A percentile compares a stretch with the other conserved stretches of the same genome.
Conservation (phyloP, 192 early-diverging fungal species). For the Spizellomyces punctatus region DNA sequence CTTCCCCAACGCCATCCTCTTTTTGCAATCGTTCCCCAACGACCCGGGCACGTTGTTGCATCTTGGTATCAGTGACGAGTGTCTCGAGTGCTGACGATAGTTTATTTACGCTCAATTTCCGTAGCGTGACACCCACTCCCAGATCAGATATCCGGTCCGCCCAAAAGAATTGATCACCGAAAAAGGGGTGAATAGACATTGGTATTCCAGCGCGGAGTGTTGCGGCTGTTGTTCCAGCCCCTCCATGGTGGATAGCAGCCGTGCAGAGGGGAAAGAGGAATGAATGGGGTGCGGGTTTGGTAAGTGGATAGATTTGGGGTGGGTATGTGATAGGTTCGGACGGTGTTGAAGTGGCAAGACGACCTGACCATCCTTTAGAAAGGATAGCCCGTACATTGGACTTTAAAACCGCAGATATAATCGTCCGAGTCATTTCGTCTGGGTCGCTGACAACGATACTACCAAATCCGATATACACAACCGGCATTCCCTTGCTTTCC, state of each 20-base stretch:
- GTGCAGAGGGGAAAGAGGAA: constrained; percentile 68
- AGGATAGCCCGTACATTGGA: constrained; percentile 69
- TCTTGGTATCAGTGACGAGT: constrained; percentile 59
- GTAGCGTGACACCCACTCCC: constrained; percentile 61
- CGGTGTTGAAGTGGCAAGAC: constrained; percentile 32
- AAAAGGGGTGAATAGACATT: constrained; percentile 71
- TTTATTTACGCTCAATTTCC: constrained; percentile 56
- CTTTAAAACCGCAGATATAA: constrained; percentile 63
- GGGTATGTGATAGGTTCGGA: not conserved
- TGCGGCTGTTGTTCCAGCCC: constrained; percentile 75
- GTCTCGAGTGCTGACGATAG: constrained; percentile 50
- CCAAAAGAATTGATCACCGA: constrained; percentile 67
- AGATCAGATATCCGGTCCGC: constrained; percentile 66
- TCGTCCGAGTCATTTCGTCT: constrained; percentile 58
- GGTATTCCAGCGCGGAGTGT: constrained; percentile 71
- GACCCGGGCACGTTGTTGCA: constrained; percentile 48
- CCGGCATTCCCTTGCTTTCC: constrained; percentile 17
- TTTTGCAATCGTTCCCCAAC: constrained; percentile 58
- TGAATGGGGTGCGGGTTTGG: constrained; percentile 62
- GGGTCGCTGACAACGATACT: constrained; percentile 77
- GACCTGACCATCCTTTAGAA: constrained; percentile 72
- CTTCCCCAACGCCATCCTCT: constrained; percentile 63
- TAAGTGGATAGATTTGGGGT: not conserved
- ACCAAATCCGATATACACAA: constrained; percentile 78
- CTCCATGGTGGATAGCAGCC: constrained; percentile 79